phyloP scores from a whole-genome alignment of 768 basidiomycete genomes.

The Auricularia sp. region DNA sequence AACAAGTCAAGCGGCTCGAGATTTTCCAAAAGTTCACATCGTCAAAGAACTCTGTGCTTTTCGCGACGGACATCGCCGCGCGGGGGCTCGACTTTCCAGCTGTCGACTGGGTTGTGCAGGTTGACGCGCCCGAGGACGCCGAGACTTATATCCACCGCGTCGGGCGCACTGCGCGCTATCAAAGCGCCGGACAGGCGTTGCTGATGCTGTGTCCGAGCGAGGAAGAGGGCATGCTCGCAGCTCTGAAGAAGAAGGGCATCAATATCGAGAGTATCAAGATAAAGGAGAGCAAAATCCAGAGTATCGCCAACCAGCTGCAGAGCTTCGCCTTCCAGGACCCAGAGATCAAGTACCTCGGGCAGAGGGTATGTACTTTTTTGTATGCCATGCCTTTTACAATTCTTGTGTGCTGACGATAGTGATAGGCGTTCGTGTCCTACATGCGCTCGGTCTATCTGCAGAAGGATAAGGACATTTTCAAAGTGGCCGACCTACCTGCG shows the following conservation, averaged over 20 bases:
- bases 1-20: constrained; percentile 76
- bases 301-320: constrained; percentile 80
- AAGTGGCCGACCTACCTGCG: constrained; percentile 68
- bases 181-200: constrained; percentile 78
- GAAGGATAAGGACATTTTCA: constrained; percentile 90
- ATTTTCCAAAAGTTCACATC: constrained; percentile 79
- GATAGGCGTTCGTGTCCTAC: constrained; percentile 90
- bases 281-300: constrained; percentile 74
- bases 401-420: background rate
- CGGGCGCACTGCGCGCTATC: constrained; percentile 88
- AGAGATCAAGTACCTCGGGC: constrained; percentile 93
- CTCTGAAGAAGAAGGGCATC: constrained; percentile 63
- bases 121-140: constrained; percentile 93
- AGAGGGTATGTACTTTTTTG: constrained; percentile 49
- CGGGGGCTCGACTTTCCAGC: constrained; percentile 94
- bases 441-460: constrained; percentile 86
- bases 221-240: constrained; percentile 77
- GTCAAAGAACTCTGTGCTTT: constrained; percentile 72
- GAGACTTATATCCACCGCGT: constrained; percentile 98
- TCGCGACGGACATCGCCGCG: constrained; percentile 95
- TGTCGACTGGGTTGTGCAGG: constrained; percentile 93
- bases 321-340: constrained; percentile 89
- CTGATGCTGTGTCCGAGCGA: constrained; percentile 82
- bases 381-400: background rate
- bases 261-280: constrained; percentile 75